Evolutionary conservation across 192 early-diverging fungal species (phyloP), one percentile per base, ranked within the genome.

Genomic region (Coemansia erecta): DNA sequence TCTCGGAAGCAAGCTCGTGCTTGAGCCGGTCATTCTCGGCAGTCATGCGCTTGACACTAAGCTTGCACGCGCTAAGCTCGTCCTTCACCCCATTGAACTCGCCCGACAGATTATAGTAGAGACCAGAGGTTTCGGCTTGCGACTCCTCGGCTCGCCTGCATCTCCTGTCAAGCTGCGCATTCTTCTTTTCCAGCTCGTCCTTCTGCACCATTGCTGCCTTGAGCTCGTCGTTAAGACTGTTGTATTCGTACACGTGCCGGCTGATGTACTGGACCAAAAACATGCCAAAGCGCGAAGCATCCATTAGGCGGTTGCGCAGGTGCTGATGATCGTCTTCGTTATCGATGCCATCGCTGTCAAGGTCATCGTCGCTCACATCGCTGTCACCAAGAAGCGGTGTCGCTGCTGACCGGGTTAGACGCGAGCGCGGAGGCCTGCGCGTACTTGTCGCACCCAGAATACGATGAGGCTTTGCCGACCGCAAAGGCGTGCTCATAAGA

Each of bases 21-120:
- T 81, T 73, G 12, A 86, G 46, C 46, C 77, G 81, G 42, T 82
- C 82, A 24, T 83, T 83, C 44, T 90, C 87, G 47, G 73, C 80
- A 1, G 40, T 45, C 51, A 66, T 41, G 11, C 68, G 66, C 14
- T 65, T 59, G 33, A 40, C 58, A 12, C 37, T 70, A 37, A 66
- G 62, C 9, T 70, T 66, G 4, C 43, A 52, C 0, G 44, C 53
- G 12, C 69, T 58, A 15, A 71, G n/a, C 60, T 68, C 59, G 2
- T 75, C 68, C 14, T 18, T 15, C 12, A 71, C 68, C 44, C 43
- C 19, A 21, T 71, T 62, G 33, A 31, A 56, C 23, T 70, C 49
- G 6, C 56, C 56, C 23, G 58, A 63, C 58, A 74, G 63, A 23
- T 82, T 70, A 31, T 77, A 81, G 8, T 51, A 33, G 51, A 62